Percentiles rank a stretch among this genome's conserved stretches.
Conservation (phyloP, 202 grass and related monocot species). For the Carex arenaria region DNA sequence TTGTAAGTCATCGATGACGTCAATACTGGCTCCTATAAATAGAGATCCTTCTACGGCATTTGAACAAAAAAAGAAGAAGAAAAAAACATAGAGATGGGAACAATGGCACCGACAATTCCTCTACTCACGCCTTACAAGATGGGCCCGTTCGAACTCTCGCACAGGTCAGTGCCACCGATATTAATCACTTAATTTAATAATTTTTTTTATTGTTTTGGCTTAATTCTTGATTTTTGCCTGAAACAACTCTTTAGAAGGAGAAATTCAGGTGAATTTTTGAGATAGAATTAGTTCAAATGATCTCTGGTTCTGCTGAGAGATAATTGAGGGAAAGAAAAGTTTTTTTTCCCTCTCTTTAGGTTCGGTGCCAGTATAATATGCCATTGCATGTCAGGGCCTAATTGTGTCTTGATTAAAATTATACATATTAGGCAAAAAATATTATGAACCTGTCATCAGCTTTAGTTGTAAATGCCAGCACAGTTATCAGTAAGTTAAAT, state of each 20-base stretch:
- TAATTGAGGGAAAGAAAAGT: too few species aligned
- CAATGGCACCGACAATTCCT: not conserved
- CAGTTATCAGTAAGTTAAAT: too few species aligned
- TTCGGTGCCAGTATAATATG: not conserved
- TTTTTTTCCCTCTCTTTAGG: not conserved
- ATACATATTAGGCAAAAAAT: not conserved
- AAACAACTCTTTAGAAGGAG: too few species aligned
- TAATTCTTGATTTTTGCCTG: not conserved
- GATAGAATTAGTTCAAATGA: too few species aligned
- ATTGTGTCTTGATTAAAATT: not conserved
- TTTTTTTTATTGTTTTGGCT: not conserved
- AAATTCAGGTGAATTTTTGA: too few species aligned
- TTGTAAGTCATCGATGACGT: too few species aligned
- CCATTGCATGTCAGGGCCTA: not conserved
- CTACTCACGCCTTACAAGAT: not conserved
- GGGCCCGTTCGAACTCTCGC: not conserved
- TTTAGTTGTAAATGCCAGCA: too few species aligned
- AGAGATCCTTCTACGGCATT: not conserved
- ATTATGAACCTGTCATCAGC: not conserved
- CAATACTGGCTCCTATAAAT: not conserved
- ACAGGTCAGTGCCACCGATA: not conserved
- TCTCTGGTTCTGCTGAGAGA: too few species aligned
- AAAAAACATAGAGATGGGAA: not conserved
- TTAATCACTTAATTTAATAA: not conserved
- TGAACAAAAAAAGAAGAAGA: not conserved